Conservation (phyloP, 2,329 filamentous ascomycete genomes). For the Exserohilum rostratum region DNA sequence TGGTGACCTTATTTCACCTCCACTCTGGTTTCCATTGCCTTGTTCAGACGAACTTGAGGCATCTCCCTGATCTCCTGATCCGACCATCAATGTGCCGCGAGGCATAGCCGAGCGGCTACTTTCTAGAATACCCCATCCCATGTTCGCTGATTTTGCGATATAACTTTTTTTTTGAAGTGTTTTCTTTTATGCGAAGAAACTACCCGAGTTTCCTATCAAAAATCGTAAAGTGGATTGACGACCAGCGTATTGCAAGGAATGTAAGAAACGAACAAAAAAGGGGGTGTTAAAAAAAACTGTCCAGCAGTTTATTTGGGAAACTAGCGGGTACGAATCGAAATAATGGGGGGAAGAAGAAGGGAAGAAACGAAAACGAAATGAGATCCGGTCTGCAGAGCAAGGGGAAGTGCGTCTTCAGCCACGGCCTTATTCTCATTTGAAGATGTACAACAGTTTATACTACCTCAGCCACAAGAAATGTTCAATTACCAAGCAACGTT, state of each 20-base stretch:
- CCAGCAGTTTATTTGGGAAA: constrained; percentile 15
- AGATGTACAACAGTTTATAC: not conserved
- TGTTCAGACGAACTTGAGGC: constrained; percentile 8
- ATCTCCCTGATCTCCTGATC: constrained; percentile 6
- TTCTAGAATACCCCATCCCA: constrained; percentile 22
- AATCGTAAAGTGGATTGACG: not conserved
- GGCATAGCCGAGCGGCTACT: constrained; percentile 13
- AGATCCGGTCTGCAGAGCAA: constrained; percentile 8
- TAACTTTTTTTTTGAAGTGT: not conserved
- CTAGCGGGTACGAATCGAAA: constrained; percentile 14
- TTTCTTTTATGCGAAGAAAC: not conserved
- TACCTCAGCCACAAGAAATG: constrained; percentile 4
- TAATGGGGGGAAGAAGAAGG: not conserved
- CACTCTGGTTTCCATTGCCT: constrained; percentile 8
- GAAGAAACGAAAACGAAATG: constrained; percentile 1
- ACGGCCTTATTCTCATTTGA: constrained; percentile 5
- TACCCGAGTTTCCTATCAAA: not conserved
- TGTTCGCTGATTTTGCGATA: not conserved
- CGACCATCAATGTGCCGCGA: constrained; percentile 13
- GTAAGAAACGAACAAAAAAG: not conserved
- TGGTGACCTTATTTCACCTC: constrained; percentile 6
- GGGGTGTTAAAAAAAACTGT: constrained; percentile 5
- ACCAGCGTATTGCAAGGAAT: not conserved
- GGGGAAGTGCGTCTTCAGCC: not conserved
- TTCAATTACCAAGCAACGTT: not conserved